These are phyloP conservation scores for Rugosomyces carneus DNA, from an alignment of 1,284 basidiomycete species.

Conservation along the genomic window DNA sequence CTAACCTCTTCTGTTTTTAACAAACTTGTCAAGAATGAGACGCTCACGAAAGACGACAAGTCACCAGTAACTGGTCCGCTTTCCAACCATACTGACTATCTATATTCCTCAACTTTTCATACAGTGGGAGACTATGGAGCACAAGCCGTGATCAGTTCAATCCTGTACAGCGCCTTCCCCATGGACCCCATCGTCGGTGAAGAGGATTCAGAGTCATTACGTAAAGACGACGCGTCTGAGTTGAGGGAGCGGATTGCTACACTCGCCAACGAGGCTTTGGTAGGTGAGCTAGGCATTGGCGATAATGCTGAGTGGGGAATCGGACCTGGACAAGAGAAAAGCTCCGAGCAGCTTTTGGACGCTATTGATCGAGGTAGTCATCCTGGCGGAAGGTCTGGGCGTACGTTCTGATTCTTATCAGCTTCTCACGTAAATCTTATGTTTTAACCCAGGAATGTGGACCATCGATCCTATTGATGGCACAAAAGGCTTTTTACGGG, in stretches of 20 bases:
- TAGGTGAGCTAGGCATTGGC: slow-evolving; percentile 43
- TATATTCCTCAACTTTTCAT: neutral
- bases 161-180: slow-evolving; percentile 75
- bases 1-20: slow-evolving; percentile 87
- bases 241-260: slow-evolving; percentile 70
- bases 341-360: slow-evolving; percentile 61
- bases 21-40: slow-evolving; percentile 82
- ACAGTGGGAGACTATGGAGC: slow-evolving; percentile 88
- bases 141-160: slow-evolving; percentile 83
- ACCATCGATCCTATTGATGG: slow-evolving; percentile 91
- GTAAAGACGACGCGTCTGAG: slow-evolving; percentile 41
- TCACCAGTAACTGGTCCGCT: slow-evolving; percentile 87
- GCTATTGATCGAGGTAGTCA: slow-evolving; percentile 86
- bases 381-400: slow-evolving; percentile 70
- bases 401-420: no score
- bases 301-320: slow-evolving; percentile 60
- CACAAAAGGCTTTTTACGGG: slow-evolving; percentile 92
- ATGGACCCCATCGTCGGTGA: slow-evolving; percentile 90
- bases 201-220: slow-evolving; percentile 85
- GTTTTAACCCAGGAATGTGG: slow-evolving; percentile 64
- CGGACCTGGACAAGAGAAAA: slow-evolving; percentile 47
- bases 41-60: slow-evolving; percentile 89
- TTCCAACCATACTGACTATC: neutral
- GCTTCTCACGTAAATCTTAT: no score
- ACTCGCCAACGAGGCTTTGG: slow-evolving; percentile 82